Conservation (phyloP, 2,329 filamentous ascomycete genomes). For the Nakataea oryzae region DNA sequence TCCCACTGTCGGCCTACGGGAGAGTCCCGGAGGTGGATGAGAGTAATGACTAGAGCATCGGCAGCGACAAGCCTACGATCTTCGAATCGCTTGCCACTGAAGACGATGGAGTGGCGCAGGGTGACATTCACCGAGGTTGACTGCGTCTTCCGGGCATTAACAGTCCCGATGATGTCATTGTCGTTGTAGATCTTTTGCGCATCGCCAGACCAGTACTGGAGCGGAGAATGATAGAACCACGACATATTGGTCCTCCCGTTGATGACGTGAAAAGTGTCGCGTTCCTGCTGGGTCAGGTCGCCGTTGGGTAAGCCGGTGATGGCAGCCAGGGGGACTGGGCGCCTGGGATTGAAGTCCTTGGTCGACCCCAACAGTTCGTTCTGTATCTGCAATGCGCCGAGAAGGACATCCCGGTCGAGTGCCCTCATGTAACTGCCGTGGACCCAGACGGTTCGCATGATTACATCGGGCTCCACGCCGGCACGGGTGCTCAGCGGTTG, state of each 20-base stretch:
- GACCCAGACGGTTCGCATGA: conserved; percentile 74
- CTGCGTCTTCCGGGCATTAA: conserved; percentile 53
- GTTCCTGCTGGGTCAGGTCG: conserved; percentile 31
- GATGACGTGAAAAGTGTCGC: conserved; percentile 46
- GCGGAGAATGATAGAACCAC: conserved; percentile 74
- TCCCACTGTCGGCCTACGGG: conserved; percentile 58
- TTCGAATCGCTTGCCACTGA: conserved; percentile 69
- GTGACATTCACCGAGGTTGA: conserved; percentile 63
- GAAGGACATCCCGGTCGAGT: conserved; percentile 53
- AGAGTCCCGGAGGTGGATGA: conserved; percentile 58
- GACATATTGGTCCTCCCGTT: conserved; percentile 51
- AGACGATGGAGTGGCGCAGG: conserved; percentile 67
- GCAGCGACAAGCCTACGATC: conserved; percentile 58
- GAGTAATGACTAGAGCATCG: conserved; percentile 68
- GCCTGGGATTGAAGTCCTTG: conserved; percentile 40
- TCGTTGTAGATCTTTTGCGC: conserved; percentile 47
- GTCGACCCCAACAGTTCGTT: conserved; percentile 56
- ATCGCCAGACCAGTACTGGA: conserved; percentile 73
- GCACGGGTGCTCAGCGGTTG: conserved; percentile 40
- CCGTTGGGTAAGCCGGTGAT: conserved; percentile 9
- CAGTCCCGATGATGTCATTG: conserved; percentile 52
- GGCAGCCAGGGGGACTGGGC: conserved; percentile 16
- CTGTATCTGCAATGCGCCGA: conserved; percentile 59
- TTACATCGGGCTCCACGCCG: conserved; percentile 51
- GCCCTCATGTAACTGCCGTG: conserved; percentile 74